phyloP scores from a whole-genome alignment of 2,329 filamentous ascomycete genomes.

The Tolypocladium capitatum region DNA sequence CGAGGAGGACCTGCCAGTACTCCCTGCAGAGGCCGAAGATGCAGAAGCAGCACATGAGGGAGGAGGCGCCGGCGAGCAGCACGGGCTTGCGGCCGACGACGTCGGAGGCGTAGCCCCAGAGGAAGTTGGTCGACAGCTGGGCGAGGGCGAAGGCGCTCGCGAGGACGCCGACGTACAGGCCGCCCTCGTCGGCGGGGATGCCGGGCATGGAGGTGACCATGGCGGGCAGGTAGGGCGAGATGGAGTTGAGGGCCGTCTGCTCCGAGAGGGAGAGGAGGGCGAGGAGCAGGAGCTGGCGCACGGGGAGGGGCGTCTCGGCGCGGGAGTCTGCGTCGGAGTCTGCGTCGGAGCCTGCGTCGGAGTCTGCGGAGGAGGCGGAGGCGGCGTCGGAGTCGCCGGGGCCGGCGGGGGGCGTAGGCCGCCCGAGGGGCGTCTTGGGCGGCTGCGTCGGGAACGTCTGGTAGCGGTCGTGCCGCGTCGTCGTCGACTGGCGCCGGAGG shows the following conservation, averaged over 20 bases:
- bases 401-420: slow-evolving; percentile 7
- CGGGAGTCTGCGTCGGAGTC: slow-evolving; percentile 21
- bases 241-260: slow-evolving; percentile 93
- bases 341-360: slow-evolving; percentile 14
- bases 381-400: slow-evolving; percentile 2
- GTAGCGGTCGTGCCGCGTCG: slow-evolving; percentile 41
- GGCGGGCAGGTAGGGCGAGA: slow-evolving; percentile 84
- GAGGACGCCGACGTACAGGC: slow-evolving; percentile 79
- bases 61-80: slow-evolving; percentile 64
- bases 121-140: slow-evolving; percentile 81
- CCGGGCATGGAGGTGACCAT: slow-evolving; percentile 84
- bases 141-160: slow-evolving; percentile 86
- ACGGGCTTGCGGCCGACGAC: slow-evolving; percentile 61
- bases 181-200: slow-evolving; percentile 56
- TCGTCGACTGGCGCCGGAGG: slow-evolving; percentile 24
- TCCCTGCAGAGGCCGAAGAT: slow-evolving; percentile 76
- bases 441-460: slow-evolving; percentile 71
- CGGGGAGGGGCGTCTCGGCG: slow-evolving; percentile 59
- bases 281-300: slow-evolving; percentile 68
- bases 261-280: slow-evolving; percentile 84
- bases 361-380: slow-evolving; percentile 13
- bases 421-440: slow-evolving; percentile 49
- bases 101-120: slow-evolving; percentile 44
- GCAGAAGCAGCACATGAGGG: slow-evolving; percentile 69
- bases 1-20: slow-evolving; percentile 71